Evolutionary conservation across 768 basidiomycete species (phyloP).

Genomic region (Suillus americanus): DNA sequence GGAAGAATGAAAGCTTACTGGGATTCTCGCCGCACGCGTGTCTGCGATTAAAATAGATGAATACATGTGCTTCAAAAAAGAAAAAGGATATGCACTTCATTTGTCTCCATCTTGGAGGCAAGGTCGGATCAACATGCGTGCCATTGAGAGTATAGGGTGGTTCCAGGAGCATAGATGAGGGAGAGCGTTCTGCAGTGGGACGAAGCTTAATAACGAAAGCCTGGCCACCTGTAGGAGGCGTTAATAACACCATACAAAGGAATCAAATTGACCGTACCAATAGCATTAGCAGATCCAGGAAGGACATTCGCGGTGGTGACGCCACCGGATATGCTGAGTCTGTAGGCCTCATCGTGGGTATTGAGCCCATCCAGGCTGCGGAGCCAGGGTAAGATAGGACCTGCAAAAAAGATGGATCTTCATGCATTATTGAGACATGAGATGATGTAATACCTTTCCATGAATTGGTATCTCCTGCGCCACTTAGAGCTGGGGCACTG

Average conservation of each 20-base stretch:
- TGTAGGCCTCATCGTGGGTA: conserved; percentile 78
- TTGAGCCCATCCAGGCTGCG: conserved; percentile 83
- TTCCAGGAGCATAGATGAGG: conserved; percentile 82
- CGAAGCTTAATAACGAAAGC: conserved; percentile 87
- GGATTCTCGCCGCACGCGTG: conserved; percentile 68
- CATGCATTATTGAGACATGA: neutral
- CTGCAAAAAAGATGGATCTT: conserved; percentile 12
- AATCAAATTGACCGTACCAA: conserved; percentile 47
- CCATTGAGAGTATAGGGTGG: conserved; percentile 67
- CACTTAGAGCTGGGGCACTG: conserved; percentile 53
- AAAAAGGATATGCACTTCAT: conserved; percentile 57
- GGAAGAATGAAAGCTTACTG: conserved; percentile 22
- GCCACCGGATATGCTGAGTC: conserved; percentile 79
- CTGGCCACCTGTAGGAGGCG: conserved; percentile 64
- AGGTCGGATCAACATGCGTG: conserved; percentile 36
- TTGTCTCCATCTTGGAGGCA: conserved; percentile 69
- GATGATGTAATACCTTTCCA: conserved; percentile 37
- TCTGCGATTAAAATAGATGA: conserved; percentile 27
- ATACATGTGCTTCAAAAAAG: conserved; percentile 6
- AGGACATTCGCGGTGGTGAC: conserved; percentile 83
- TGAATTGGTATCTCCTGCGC: conserved; percentile 64
- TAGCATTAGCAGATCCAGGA: conserved; percentile 74
- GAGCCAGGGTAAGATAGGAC: conserved; percentile 74
- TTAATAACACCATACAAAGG: conserved; percentile 5
- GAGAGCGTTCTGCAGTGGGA: conserved; percentile 70